phyloP scores from a whole-genome alignment of 208 protist species.

The Vickermania ingenoplastis region DNA sequence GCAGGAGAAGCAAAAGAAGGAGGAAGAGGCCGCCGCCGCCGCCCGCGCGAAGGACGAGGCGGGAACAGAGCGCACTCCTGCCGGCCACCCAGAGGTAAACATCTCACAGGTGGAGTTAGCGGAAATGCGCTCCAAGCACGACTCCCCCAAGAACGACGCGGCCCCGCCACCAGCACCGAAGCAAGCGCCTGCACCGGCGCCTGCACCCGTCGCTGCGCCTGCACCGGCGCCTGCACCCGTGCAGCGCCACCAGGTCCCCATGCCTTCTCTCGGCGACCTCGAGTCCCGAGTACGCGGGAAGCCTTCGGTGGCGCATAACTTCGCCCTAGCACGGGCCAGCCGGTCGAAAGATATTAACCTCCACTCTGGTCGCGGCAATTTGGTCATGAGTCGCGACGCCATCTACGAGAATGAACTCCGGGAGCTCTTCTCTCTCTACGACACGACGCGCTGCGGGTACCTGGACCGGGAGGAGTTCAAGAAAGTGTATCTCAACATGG shows the following conservation, averaged over 20 bases:
- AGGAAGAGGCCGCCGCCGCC: not conserved
- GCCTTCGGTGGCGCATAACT: not conserved
- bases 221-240: not conserved
- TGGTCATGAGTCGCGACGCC: constrained; percentile 1
- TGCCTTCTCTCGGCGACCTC: not conserved
- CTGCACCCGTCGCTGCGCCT: not conserved
- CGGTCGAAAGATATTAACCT: not conserved
- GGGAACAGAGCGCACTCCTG: not conserved
- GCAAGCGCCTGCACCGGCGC: not conserved
- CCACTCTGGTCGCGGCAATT: not conserved
- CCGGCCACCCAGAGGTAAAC: constrained; percentile 2
- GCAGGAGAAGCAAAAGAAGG: not conserved
- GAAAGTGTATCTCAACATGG: constrained; percentile 54
- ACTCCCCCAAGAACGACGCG: not conserved
- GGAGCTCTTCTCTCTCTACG: constrained; percentile 47
- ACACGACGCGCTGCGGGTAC: constrained; percentile 38
- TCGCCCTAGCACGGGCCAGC: not conserved
- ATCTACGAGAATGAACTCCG: constrained; percentile 55
- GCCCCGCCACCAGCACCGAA: constrained; percentile 3
- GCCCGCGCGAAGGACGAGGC: not conserved
- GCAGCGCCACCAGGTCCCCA: not conserved
- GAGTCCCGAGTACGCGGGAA: not conserved
- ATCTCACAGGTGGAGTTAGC: constrained; percentile 8
- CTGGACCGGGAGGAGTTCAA: constrained; percentile 71
- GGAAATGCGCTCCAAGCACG: not conserved